These are phyloP conservation scores for Flaveria trinervia DNA, from an alignment of 129 eudicot genomes.

Conservation along the genomic window DNA sequence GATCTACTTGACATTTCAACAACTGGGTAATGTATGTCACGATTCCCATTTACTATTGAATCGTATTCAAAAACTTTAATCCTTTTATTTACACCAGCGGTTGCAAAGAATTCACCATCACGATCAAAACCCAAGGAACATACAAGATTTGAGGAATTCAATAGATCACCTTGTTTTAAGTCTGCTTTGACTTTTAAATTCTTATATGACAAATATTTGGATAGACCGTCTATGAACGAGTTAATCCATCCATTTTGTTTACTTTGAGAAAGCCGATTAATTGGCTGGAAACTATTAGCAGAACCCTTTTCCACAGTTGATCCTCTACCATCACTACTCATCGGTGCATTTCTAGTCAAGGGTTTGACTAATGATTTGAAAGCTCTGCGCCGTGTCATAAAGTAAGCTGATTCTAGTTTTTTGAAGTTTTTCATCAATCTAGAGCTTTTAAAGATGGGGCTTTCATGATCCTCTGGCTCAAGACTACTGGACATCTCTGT, in stretches of 20 bases:
- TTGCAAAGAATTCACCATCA: constrained; percentile 91
- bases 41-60: constrained; percentile 62
- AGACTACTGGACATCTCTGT: constrained; percentile 38
- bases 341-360: constrained; percentile 42
- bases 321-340: constrained; percentile 72
- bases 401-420: constrained; percentile 84
- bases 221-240: constrained; percentile 77
- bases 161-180: constrained; percentile 87
- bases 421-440: constrained; percentile 79
- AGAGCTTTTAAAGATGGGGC: constrained; percentile 48
- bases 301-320: constrained; percentile 71
- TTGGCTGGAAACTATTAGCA: constrained; percentile 50
- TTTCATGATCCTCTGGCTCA: constrained; percentile 43
- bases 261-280: constrained; percentile 43
- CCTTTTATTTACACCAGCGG: constrained; percentile 94
- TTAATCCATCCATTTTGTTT: constrained; percentile 72
- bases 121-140: constrained; percentile 90
- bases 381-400: constrained; percentile 61
- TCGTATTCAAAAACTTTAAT: constrained; percentile 92
- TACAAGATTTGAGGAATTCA: constrained; percentile 88
- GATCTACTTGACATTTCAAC: constrained; percentile 87
- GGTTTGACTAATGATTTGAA: constrained; percentile 22
- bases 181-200: constrained; percentile 81
- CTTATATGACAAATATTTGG: constrained; percentile 68
- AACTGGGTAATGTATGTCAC: constrained; percentile 89